Evolutionary conservation across 2,329 filamentous ascomycete genomes (phyloP), one percentile per base, ranked within the genome.

Genomic region (Aureobasidium sp.): DNA sequence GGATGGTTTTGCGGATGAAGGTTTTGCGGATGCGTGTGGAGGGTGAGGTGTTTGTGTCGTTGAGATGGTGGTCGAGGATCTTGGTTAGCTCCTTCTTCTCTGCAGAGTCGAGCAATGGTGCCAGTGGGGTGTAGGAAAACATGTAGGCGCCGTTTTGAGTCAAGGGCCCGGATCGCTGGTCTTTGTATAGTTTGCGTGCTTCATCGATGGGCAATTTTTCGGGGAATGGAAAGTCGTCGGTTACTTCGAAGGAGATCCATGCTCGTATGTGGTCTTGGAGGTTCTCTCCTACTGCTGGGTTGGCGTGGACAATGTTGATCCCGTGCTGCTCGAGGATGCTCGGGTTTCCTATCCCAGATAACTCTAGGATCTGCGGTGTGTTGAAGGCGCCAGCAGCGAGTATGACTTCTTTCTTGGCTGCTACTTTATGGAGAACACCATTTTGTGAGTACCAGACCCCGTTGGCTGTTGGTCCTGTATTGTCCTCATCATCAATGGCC

Each of bases 361-460:
- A 73, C 64, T 87, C 84, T 14, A 82, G 77, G n/a, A 84, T 72
- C 69, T 80, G 81, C 4, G 79, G 85, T n/a, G 81, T 83, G 67
- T 79, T 78, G 34, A 82, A 73, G n/a, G 77, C 78, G 0, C 85
- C 85, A 0, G 83, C 84, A 1, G 79, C 78, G 3, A 88, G 69
- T 31, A 88, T 78, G 12, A 87, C 77, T 67, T 87, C 85, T 37
- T 12, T 47, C 14, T 27, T 57, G 11, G 68, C 67, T 11, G 39
- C 34, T 5, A 67, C 61, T 11, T 11, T 51, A 27, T 37, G 41
- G 1, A 47, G 1, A 5, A 42, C 6, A 2, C 42, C 49, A 17
- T 45, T 1, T 14, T 56, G 15, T 25, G 51, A 62, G 37, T 47
- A 47, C 22, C 0, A 57, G 58, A 53, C 63, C 42, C 63, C 63